A percentile compares a stretch with the other conserved stretches of the same genome.
These are phyloP conservation scores for Sarcocystis neurona DNA, from an alignment of 169 alveolate species.

Conservation along the genomic window DNA sequence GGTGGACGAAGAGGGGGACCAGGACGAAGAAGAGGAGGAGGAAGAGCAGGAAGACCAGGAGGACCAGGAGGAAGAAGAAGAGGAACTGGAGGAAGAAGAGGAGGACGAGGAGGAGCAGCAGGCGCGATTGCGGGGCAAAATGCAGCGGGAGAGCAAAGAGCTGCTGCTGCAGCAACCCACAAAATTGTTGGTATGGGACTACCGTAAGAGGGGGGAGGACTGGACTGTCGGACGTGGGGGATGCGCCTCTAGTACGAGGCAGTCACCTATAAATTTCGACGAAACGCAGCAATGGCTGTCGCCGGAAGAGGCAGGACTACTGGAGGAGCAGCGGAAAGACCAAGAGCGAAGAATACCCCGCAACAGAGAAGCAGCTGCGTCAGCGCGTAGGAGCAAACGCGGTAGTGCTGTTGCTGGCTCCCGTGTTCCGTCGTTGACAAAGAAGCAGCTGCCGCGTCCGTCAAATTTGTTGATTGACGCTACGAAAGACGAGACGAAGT, in stretches of 20 bases:
- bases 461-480: no score
- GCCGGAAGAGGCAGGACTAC: no score
- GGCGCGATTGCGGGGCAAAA: no score
- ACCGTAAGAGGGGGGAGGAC: conserved; percentile 38
- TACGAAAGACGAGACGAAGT: background rate
- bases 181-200: no score
- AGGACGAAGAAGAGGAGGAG: background rate
- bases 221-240: background rate
- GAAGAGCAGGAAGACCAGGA: background rate
- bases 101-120: no score
- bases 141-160: no score
- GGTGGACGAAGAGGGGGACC: background rate
- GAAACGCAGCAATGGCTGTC: background rate
- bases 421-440: no score
- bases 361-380: background rate
- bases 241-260: background rate
- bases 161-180: no score
- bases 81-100: no score
- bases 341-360: background rate
- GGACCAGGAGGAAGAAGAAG: background rate
- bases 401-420: no score
- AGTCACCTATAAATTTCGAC: conserved; percentile 18
- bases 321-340: background rate
- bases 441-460: no score
- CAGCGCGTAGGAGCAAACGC: conserved; percentile 1